Conservation (phyloP, 352 stramenopile genomes). For the Phytopythium mirpurense region DNA sequence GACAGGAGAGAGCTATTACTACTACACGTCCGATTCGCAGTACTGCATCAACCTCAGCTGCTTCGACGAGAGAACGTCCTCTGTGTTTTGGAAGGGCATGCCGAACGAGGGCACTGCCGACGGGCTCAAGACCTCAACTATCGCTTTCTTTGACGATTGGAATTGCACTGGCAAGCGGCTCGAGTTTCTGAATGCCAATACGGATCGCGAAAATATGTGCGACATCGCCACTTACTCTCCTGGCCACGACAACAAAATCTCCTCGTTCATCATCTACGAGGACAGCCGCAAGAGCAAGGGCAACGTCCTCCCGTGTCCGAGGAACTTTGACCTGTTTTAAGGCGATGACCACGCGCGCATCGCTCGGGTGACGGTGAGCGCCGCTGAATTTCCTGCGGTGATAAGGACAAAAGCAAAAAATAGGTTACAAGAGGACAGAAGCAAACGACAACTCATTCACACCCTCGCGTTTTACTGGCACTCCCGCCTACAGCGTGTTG, state of each 20-base stretch:
- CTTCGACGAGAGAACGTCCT: constrained; percentile 16
- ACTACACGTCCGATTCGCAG: constrained; percentile 14
- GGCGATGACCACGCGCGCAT: too few relatives aligned
- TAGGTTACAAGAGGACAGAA: too few relatives aligned
- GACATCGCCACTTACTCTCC: too few relatives aligned
- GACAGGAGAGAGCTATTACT: constrained; percentile 17
- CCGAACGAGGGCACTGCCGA: not conserved
- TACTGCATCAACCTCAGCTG: constrained; percentile 25
- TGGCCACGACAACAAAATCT: constrained; percentile 21
- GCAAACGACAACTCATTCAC: too few relatives aligned
- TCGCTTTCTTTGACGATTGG: constrained; percentile 15
- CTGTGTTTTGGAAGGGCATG: not conserved
- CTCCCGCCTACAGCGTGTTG: too few relatives aligned
- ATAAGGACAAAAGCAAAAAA: too few relatives aligned
- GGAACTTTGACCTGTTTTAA: constrained; percentile 4
- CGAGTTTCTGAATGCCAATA: too few relatives aligned
- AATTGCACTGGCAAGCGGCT: constrained; percentile 15
- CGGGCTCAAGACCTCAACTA: constrained; percentile 12
- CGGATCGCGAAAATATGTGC: too few relatives aligned
- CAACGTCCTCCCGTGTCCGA: constrained; percentile 14
- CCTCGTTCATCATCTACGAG: constrained; percentile 30
- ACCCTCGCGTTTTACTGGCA: too few relatives aligned
- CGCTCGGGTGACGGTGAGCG: too few relatives aligned
- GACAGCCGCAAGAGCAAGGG: constrained; percentile 9
- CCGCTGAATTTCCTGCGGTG: too few relatives aligned